Conservation (phyloP, 331 rosid genomes). For the Arachis monticola region DNA sequence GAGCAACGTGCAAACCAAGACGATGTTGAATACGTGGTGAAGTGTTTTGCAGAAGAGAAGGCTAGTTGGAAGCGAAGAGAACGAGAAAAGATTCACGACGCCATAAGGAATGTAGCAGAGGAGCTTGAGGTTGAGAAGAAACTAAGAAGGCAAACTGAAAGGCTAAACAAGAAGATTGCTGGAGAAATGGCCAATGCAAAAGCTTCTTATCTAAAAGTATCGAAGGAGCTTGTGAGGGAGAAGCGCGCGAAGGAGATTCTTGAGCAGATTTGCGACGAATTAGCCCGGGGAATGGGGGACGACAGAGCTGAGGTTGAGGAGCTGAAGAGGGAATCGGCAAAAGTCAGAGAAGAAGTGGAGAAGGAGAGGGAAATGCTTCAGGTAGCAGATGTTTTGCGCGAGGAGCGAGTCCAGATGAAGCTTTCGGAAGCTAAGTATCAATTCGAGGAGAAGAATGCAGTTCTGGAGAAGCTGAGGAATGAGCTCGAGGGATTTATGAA, state of each 20-base stretch:
- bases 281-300: constrained; percentile 84
- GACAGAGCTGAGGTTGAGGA: constrained; percentile 88
- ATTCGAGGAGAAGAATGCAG: constrained; percentile 90
- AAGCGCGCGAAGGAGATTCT: constrained; percentile 83
- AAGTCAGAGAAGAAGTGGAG: constrained; percentile 78
- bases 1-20: constrained; percentile 56
- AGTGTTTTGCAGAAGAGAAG: constrained; percentile 76
- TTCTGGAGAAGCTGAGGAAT: constrained; percentile 63
- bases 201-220: constrained; percentile 56
- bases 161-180: constrained; percentile 81
- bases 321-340: constrained; percentile 70
- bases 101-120: constrained; percentile 57
- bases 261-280: constrained; percentile 83
- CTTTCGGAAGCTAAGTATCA: constrained; percentile 86
- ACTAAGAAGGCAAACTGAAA: constrained; percentile 77
- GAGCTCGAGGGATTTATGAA: constrained; percentile 69
- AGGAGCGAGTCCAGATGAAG: constrained; percentile 99
- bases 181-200: constrained; percentile 72
- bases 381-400: constrained; percentile 79
- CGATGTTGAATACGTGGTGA: constrained; percentile 56
- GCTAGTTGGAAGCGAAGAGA: constrained; percentile 75
- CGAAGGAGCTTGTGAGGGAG: constrained; percentile 80
- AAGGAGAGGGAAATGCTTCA: constrained; percentile 97
- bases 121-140: constrained; percentile 86
- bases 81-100: constrained; percentile 62